Evolutionary conservation across 1,284 basidiomycete species (phyloP), one percentile per base, ranked within the genome.

Genomic region (Marasmius sp.): DNA sequence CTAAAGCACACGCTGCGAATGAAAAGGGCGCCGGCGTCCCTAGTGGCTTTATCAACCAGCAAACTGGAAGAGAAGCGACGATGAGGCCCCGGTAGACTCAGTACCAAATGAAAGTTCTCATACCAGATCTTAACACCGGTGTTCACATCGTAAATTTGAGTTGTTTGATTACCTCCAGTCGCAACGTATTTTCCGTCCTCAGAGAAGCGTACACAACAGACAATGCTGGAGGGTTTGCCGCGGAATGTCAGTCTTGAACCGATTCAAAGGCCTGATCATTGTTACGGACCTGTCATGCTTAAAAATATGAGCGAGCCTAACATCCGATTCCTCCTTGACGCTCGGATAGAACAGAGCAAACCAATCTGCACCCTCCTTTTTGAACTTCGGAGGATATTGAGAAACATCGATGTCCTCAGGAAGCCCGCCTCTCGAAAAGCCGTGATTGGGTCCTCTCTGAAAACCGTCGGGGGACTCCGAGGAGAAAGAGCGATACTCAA

Each of bases 351-450:
- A 95, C 62, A 94, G 84, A 18, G 91, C 92, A 68, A 93, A 88
- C 94, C 94, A 96, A 75, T 95, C 94, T 34, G 78, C 76, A 2
- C 93, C 94, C 72, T 95, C 92, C 75, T 92, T 93, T 74, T 86
- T 87, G 59, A 81, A 67, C 62, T 87, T 83, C 0, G 83, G 73
- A 0, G 84, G 81, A 4, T 83, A 77, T 45, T 72, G 75, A 61
- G 76, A 73, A 34, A 76, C 79, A 63, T 85, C 83, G 55, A 84
- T 69, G 57, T 81, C 80, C 54, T 81, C 82, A 39, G 77, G 76
- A 68, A 82, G 80, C 2, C 68, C 68, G 16, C 62, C 66, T n/a
- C n/a, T 43, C 3, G 27, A 27, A 27, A 27, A 27, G 27, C 27
- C 5, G 5, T 2, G 27, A 27, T 27, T 27, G 27, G 5, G 2